Evolutionary conservation across 805 yeast genomes (phyloP).

Genomic region (Starmerella bombi): DNA sequence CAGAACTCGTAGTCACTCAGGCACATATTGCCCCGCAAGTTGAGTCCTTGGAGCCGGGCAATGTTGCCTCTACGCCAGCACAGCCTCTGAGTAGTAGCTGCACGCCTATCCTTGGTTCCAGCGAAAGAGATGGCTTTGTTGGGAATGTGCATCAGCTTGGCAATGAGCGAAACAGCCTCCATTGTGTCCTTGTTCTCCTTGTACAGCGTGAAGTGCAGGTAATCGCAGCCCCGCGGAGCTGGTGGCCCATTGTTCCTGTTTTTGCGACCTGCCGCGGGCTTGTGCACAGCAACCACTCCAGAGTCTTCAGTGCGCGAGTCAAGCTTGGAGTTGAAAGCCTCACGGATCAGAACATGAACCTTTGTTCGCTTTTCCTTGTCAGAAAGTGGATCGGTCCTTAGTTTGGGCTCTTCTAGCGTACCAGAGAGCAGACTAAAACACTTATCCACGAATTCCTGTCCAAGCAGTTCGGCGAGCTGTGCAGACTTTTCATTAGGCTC

Average conservation of each 20-base stretch:
- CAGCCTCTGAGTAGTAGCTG: constrained; percentile 78
- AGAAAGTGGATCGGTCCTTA: constrained; percentile 33
- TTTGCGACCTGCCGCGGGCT: constrained; percentile 1
- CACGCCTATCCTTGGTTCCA: constrained; percentile 95
- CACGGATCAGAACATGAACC: constrained; percentile 64
- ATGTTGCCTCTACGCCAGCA: constrained; percentile 46
- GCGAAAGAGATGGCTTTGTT: constrained; percentile 62
- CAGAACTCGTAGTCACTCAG: constrained; percentile 69
- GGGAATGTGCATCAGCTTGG: constrained; percentile 65
- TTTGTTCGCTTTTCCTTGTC: constrained; percentile 66
- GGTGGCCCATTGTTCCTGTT: not conserved
- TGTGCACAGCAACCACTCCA: constrained; percentile 26
- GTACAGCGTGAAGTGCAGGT: constrained; percentile 64
- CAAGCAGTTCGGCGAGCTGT: constrained; percentile 41
- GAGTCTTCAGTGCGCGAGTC: constrained; percentile 57
- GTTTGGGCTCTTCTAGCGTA: constrained; percentile 39
- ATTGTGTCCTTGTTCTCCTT: constrained; percentile 95
- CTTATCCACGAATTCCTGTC: constrained; percentile 44
- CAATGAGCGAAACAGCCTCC: constrained; percentile 73
- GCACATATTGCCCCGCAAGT: constrained; percentile 48
- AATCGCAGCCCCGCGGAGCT: constrained; percentile 35
- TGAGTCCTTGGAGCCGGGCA: constrained; percentile 62
- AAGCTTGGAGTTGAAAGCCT: constrained; percentile 55
- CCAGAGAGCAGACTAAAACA: constrained; percentile 43
- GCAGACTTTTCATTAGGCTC: constrained; percentile 30